phyloP scores from a whole-genome alignment of 257 asterid genomes.

The Ajuga chamaepitys region DNA sequence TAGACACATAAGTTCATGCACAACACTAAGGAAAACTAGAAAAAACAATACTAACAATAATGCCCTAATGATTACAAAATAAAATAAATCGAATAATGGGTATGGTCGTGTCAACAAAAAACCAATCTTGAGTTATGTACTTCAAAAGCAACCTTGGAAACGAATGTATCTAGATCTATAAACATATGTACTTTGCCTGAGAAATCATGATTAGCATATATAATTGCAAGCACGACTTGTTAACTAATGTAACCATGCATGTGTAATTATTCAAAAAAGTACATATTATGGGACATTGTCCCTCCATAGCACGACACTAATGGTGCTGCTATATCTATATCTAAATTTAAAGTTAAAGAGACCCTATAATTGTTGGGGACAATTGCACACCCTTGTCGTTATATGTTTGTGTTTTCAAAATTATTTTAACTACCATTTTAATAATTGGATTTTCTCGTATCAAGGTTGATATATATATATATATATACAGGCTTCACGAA shows the following conservation, averaged over 20 bases:
- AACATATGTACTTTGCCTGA: slow-evolving; percentile 16
- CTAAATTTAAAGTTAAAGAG: background rate
- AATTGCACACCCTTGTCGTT: slow-evolving; percentile 1
- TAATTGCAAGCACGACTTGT: slow-evolving; percentile 3
- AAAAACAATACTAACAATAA: too few species aligned
- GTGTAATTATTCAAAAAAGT: slow-evolving; percentile 6
- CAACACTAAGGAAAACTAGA: background rate
- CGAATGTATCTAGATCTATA: background rate
- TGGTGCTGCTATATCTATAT: background rate
- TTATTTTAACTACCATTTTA: background rate
- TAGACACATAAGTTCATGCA: background rate
- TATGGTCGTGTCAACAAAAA: slow-evolving; percentile 8
- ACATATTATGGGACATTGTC: slow-evolving; percentile 20
- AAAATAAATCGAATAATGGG: too few species aligned
- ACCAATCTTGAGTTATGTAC: background rate
- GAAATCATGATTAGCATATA: slow-evolving; percentile 14
- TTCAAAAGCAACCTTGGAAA: slow-evolving; percentile 13
- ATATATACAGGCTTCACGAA: too few species aligned
- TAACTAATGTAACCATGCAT: slow-evolving; percentile 2
- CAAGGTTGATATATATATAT: too few species aligned
- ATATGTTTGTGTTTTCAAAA: background rate
- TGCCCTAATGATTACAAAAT: slow-evolving; percentile 5
- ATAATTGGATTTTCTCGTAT: too few species aligned
- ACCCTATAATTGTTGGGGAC: background rate
- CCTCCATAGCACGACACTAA: slow-evolving; percentile 16